Conservation (phyloP, 176 grass and related monocot species). For the Cymbopogon citratus region DNA sequence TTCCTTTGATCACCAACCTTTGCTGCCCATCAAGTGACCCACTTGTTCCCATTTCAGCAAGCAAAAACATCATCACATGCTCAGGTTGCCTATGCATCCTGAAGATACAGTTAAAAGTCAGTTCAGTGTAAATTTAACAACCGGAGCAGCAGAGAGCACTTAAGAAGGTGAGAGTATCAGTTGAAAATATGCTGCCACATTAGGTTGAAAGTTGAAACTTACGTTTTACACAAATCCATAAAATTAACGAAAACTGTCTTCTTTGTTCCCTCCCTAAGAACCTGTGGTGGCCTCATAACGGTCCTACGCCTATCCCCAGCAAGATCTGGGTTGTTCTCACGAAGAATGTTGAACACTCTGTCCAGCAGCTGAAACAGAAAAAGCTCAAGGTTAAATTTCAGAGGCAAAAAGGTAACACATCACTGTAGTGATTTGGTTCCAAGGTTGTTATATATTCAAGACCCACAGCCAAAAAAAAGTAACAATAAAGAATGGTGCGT, state of each 20-base stretch:
- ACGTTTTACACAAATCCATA: slow-evolving; percentile 83
- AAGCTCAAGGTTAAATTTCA: background rate
- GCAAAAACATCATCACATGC: slow-evolving; percentile 89
- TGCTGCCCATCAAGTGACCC: slow-evolving; percentile 89
- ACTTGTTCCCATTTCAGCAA: slow-evolving; percentile 80
- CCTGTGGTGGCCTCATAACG: slow-evolving; percentile 69
- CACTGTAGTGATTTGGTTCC: background rate
- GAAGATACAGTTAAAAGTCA: slow-evolving; percentile 7
- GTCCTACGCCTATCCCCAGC: slow-evolving; percentile 56
- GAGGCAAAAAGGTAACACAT: background rate
- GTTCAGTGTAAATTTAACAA: background rate
- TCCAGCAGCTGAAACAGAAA: slow-evolving; percentile 56
- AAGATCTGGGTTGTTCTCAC: slow-evolving; percentile 83
- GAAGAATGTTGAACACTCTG: slow-evolving; percentile 74
- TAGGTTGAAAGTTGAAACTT: background rate
- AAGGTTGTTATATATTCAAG: background rate
- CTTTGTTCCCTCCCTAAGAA: slow-evolving; percentile 89
- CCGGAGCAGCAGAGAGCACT: background rate
- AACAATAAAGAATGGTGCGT: background rate
- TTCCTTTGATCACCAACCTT: slow-evolving; percentile 85
- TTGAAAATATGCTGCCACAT: background rate
- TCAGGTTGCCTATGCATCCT: slow-evolving; percentile 93
- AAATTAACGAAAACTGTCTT: slow-evolving; percentile 96
- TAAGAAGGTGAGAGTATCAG: background rate
- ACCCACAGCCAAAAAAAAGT: background rate